Evolutionary conservation across 768 basidiomycete species (phyloP).

Genomic region (Zangia roseola): DNA sequence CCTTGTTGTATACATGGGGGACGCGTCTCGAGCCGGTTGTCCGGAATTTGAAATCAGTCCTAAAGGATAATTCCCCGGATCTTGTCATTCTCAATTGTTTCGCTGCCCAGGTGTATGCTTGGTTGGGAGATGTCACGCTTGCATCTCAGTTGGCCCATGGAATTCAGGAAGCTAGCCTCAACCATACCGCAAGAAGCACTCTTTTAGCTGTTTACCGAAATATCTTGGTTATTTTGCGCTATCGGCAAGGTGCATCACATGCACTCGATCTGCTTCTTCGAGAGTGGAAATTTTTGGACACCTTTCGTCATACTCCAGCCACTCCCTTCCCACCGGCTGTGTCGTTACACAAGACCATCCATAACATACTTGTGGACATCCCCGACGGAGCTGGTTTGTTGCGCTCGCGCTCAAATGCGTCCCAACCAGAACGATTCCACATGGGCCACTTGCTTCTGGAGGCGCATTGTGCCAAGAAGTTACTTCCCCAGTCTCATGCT

Average conservation of each 20-base stretch:
- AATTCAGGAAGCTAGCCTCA: slow-evolving; percentile 20
- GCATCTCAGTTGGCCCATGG: slow-evolving; percentile 32
- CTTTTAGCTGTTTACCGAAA: slow-evolving; percentile 36
- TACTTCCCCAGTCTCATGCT: slow-evolving; percentile 38
- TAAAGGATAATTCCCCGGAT: slow-evolving; percentile 18
- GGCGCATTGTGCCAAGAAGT: slow-evolving; percentile 32
- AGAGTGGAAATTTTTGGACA: slow-evolving; percentile 37
- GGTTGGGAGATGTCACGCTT: slow-evolving; percentile 36
- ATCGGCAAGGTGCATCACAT: slow-evolving; percentile 30
- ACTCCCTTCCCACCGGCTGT: slow-evolving; percentile 6
- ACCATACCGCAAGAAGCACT: slow-evolving; percentile 19
- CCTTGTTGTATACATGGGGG: slow-evolving; percentile 35
- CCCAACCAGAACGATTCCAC: slow-evolving; percentile 26
- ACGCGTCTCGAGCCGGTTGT: slow-evolving; percentile 36
- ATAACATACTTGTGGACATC: slow-evolving; percentile 30
- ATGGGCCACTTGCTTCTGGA: slow-evolving; percentile 44
- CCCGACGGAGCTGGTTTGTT: slow-evolving; percentile 32
- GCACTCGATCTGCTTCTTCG: slow-evolving; percentile 41
- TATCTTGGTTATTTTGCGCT: slow-evolving; percentile 37
- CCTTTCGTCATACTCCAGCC: slow-evolving; percentile 15
- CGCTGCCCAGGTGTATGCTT: slow-evolving; percentile 33
- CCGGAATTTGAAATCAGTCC: slow-evolving; percentile 23
- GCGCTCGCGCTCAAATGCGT: slow-evolving; percentile 20
- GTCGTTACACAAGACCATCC: slow-evolving; percentile 31
- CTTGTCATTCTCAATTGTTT: slow-evolving; percentile 28